Evolutionary conservation across 2,329 filamentous ascomycete genomes (phyloP).

Genomic region (Claviceps sp.): DNA sequence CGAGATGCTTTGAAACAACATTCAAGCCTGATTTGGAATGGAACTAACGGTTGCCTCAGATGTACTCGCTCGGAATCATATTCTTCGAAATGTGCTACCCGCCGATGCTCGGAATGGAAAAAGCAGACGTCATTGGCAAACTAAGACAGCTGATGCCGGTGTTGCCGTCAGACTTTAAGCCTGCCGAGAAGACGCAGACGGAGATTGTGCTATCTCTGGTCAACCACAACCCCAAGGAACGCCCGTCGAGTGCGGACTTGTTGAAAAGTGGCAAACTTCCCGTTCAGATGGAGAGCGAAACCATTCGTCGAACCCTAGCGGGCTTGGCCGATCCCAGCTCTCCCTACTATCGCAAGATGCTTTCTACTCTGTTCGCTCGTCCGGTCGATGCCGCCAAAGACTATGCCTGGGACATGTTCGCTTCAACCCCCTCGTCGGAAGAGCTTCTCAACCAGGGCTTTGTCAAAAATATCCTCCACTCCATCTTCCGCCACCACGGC

Average conservation of each 20-base stretch:
- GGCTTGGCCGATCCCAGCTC: constrained; percentile 71
- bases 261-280: constrained; percentile 78
- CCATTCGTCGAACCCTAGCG: constrained; percentile 69
- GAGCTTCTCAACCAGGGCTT: constrained; percentile 59
- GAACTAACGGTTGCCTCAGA: constrained; percentile 28
- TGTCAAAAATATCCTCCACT: constrained; percentile 59
- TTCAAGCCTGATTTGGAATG: neutral
- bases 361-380: constrained; percentile 70
- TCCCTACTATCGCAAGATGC: constrained; percentile 79
- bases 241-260: constrained; percentile 71
- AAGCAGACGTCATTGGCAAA: constrained; percentile 48
- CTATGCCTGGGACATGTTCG: constrained; percentile 61
- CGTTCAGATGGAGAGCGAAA: constrained; percentile 84
- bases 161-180: constrained; percentile 61
- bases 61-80: constrained; percentile 95
- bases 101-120: constrained; percentile 53
- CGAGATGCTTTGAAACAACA: no score
- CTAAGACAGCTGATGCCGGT: constrained; percentile 54
- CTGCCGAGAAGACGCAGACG: constrained; percentile 57
- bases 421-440: constrained; percentile 35
- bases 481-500: constrained; percentile 79
- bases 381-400: constrained; percentile 70
- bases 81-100: constrained; percentile 94
- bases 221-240: constrained; percentile 66
- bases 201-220: constrained; percentile 70